Percentiles rank a stretch among this genome's conserved stretches.
Evolutionary conservation across 495 filamentous ascomycete species (phyloP).

Genomic region (Podospora fimiseda): DNA sequence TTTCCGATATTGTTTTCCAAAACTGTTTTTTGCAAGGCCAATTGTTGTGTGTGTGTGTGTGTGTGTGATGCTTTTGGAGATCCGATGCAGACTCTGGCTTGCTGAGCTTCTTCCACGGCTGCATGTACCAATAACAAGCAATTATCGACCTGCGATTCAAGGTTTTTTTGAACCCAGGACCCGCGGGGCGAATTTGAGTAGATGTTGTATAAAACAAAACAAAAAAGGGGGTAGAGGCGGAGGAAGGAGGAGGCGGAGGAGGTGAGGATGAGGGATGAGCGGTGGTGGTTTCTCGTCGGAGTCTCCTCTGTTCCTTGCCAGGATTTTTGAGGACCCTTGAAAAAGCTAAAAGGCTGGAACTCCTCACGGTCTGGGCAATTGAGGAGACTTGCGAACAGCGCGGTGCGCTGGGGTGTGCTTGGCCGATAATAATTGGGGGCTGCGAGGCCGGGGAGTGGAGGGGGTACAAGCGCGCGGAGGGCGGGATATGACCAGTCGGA

Average conservation of each 20-base stretch:
- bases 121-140: slow-evolving; percentile 20
- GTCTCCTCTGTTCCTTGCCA: slow-evolving; percentile 6
- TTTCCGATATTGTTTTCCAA: slow-evolving; percentile 11
- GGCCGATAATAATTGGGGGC: slow-evolving; percentile 15
- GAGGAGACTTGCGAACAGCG: too few relatives aligned
- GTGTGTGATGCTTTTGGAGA: slow-evolving; percentile 16
- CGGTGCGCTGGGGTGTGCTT: slow-evolving; percentile 2
- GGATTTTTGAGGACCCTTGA: slow-evolving; percentile 4
- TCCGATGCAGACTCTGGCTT: too few relatives aligned
- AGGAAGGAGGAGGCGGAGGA: neutral
- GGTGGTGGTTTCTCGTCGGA: slow-evolving; percentile 3
- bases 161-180: too few relatives aligned
- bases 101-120: too few relatives aligned
- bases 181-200: too few relatives aligned
- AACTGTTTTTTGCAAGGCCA: slow-evolving; percentile 4
- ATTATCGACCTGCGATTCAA: neutral
- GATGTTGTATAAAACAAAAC: too few relatives aligned
- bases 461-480: slow-evolving; percentile 14
- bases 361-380: neutral
- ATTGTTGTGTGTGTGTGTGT: too few relatives aligned
- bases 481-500: slow-evolving; percentile 13
- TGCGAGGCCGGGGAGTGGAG: slow-evolving; percentile 11
- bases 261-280: neutral
- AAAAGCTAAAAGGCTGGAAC: neutral
- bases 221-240: slow-evolving; percentile 5